phyloP scores from a whole-genome alignment of 257 asterid genomes.

The Avicennia marina region DNA sequence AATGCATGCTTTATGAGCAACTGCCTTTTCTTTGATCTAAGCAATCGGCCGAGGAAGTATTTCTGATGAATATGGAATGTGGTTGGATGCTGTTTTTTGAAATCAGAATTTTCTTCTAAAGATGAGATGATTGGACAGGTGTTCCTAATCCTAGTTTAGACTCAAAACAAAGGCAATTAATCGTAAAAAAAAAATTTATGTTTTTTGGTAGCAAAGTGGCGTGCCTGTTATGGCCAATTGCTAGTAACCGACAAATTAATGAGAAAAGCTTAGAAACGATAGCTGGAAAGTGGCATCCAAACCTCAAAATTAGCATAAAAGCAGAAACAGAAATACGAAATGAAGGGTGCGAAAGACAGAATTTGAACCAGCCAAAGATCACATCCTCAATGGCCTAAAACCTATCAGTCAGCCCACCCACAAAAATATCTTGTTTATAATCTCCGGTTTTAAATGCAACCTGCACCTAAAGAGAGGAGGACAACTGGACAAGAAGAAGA shows the following conservation, averaged over 20 bases:
- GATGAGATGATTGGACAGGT: no score
- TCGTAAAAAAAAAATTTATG: neutral
- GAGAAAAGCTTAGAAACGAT: no score
- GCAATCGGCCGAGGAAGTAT: neutral
- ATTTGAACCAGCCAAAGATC: no score
- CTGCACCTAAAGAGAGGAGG: conserved; percentile 35
- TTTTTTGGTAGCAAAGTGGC: neutral
- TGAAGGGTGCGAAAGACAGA: no score
- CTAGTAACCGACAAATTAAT: no score
- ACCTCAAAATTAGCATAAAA: no score
- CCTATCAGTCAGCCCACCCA: conserved; percentile 93
- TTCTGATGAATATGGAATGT: no score
- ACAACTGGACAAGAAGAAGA: no score
- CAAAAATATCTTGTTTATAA: conserved; percentile 75
- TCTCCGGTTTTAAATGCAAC: conserved; percentile 96
- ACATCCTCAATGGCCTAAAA: conserved; percentile 95
- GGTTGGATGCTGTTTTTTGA: no score
- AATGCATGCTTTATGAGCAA: neutral
- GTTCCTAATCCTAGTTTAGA: neutral
- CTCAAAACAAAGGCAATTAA: neutral
- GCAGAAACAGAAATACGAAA: no score
- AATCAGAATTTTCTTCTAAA: neutral
- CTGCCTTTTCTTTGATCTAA: neutral
- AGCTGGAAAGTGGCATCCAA: neutral
- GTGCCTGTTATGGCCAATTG: neutral